Conservation (phyloP, 1,284 basidiomycete species). For the Sphaerobolus stellatus region DNA sequence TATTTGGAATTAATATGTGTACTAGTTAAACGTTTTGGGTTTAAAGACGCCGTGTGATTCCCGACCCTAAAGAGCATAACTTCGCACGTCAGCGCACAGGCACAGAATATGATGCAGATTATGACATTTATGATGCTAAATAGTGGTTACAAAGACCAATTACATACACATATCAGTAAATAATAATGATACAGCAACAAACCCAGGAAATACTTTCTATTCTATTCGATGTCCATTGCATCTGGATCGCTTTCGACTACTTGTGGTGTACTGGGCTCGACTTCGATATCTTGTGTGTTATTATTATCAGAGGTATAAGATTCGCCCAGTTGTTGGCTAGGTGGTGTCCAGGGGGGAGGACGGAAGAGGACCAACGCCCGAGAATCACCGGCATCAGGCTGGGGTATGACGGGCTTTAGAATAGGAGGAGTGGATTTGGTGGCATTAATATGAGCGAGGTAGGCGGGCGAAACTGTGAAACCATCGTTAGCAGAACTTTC, state of each 20-base stretch:
- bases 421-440: slow-evolving; percentile 18
- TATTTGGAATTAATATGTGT: too few species aligned
- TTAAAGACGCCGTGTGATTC: too few species aligned
- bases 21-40: too few species aligned
- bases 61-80: too few species aligned
- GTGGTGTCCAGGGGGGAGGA: slow-evolving; percentile 35
- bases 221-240: slow-evolving; percentile 18
- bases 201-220: too few species aligned
- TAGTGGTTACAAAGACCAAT: too few species aligned
- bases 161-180: too few species aligned
- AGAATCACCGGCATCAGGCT: slow-evolving; percentile 25
- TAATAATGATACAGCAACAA: too few species aligned
- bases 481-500: slow-evolving; percentile 20
- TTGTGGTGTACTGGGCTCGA: neutral
- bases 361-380: slow-evolving; percentile 62
- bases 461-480: slow-evolving; percentile 45
- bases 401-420: slow-evolving; percentile 14
- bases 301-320: too few species aligned
- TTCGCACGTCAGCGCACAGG: too few species aligned
- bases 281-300: neutral
- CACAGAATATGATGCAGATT: too few species aligned
- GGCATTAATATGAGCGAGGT: slow-evolving; percentile 46
- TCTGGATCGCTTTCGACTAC: slow-evolving; percentile 1
- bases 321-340: slow-evolving; percentile 9
- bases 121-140: too few species aligned